A percentile compares a stretch with the other conserved stretches of the same genome.
phyloP scores from a whole-genome alignment of 352 stramenopile species.

The Phytophthora europaea region DNA sequence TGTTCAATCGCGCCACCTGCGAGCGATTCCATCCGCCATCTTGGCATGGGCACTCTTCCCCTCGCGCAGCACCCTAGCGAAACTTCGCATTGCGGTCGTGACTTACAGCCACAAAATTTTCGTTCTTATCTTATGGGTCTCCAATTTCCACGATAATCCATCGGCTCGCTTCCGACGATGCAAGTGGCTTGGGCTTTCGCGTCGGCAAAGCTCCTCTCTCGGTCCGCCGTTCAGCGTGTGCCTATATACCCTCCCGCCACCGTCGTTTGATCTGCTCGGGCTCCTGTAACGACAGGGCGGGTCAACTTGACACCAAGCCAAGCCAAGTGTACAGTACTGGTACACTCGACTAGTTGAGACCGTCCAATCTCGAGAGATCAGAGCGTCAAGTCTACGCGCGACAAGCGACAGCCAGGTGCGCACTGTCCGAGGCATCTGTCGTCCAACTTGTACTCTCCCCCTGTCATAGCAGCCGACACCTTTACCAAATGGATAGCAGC shows the following conservation, averaged over 20 bases:
- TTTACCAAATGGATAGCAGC: conserved; percentile 21
- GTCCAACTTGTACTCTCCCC: conserved; percentile 4
- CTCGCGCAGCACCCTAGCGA: background rate
- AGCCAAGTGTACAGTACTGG: too few relatives aligned
- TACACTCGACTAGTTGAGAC: conserved; percentile 17
- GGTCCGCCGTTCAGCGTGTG: conserved; percentile 34
- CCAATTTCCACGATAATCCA: conserved; percentile 12
- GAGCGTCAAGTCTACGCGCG: conserved; percentile 10
- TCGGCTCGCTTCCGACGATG: conserved; percentile 19
- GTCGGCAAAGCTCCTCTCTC: background rate
- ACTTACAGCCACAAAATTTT: conserved; percentile 7
- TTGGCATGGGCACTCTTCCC: conserved; percentile 16
- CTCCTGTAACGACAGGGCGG: conserved; percentile 18
- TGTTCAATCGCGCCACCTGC: conserved; percentile 12
- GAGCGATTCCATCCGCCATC: conserved; percentile 7
- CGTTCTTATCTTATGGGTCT: conserved; percentile 2
- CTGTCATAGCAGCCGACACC: conserved; percentile 14
- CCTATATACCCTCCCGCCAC: conserved; percentile 29
- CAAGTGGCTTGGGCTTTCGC: background rate
- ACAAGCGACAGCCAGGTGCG: conserved; percentile 18
- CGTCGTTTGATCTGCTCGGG: conserved; percentile 34
- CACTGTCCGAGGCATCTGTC: conserved; percentile 29
- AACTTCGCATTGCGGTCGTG: conserved; percentile 6
- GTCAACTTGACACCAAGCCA: conserved; percentile 7
- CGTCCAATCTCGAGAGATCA: conserved; percentile 26